phyloP scores from a whole-genome alignment of 2,329 filamentous ascomycete species.

The Cercospora sojina region DNA sequence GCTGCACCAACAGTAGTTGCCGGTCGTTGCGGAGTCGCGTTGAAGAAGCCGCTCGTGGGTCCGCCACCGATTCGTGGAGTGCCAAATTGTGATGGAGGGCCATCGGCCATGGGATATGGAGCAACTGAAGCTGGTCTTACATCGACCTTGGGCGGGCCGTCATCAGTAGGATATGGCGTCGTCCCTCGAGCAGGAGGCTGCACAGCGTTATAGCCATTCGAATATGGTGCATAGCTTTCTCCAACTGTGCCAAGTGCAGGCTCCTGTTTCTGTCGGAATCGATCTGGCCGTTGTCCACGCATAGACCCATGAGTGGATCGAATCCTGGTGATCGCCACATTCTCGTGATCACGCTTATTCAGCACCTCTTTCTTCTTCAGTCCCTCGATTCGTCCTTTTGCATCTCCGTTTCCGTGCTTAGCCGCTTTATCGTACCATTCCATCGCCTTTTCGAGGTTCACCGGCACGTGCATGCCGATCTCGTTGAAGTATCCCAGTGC shows the following conservation, averaged over 20 bases:
- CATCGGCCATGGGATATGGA: conserved; percentile 70
- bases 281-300: conserved; percentile 48
- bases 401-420: conserved; percentile 89
- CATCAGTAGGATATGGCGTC: conserved; percentile 36
- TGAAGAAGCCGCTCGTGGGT: conserved; percentile 42
- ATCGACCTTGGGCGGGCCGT: conserved; percentile 41
- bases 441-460: conserved; percentile 76
- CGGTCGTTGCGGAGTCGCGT: conserved; percentile 29
- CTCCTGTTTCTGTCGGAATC: conserved; percentile 42
- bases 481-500: conserved; percentile 97
- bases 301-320: conserved; percentile 58
- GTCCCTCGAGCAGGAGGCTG: conserved; percentile 27
- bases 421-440: conserved; percentile 90
- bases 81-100: conserved; percentile 43
- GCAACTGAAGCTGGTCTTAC: conserved; percentile 54
- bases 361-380: conserved; percentile 74
- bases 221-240: conserved; percentile 19
- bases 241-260: conserved; percentile 25
- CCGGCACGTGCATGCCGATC: conserved; percentile 88
- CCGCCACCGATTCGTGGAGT: conserved; percentile 20
- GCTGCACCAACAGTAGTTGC: conserved; percentile 42
- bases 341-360: conserved; percentile 89
- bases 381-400: conserved; percentile 75
- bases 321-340: conserved; percentile 83
- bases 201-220: conserved; percentile 17